Evolutionary conservation across 345 rosid species (phyloP).

Genomic region (Hypericum androsaemum): DNA sequence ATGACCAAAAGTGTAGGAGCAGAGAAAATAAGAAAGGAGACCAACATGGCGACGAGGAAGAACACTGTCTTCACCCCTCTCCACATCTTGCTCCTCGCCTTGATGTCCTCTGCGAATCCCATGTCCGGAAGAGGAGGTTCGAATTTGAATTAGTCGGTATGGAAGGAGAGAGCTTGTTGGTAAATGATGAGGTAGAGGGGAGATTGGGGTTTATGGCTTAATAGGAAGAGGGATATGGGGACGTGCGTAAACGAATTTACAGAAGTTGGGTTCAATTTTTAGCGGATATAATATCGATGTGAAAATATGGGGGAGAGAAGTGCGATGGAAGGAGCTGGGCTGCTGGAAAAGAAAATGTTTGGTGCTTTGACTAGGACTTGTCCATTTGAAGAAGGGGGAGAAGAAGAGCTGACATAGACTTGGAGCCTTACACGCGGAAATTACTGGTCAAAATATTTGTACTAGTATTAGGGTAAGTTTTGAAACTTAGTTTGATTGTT

Average conservation of each 20-base stretch:
- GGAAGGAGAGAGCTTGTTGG: no score
- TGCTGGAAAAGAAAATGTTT: not conserved
- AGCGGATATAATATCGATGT: no score
- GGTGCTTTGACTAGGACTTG: slow-evolving; percentile 29
- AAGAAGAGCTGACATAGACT: slow-evolving; percentile 10
- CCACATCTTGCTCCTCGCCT: slow-evolving; percentile 23
- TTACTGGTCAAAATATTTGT: slow-evolving; percentile 8
- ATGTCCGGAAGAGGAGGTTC: slow-evolving; percentile 13
- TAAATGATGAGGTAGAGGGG: no score
- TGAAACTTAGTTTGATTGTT: no score
- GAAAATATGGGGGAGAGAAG: not conserved
- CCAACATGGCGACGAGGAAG: slow-evolving; percentile 54
- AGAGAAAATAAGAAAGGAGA: slow-evolving; percentile 72
- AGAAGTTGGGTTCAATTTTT: no score
- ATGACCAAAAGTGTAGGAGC: slow-evolving; percentile 71
- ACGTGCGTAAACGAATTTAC: no score
- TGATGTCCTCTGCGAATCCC: slow-evolving; percentile 69
- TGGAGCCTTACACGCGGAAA: slow-evolving; percentile 9
- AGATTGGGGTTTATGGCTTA: no score
- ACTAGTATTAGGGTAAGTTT: no score
- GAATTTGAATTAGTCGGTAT: no score
- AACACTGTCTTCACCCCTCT: slow-evolving; percentile 66
- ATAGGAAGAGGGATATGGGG: no score
- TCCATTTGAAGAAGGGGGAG: not conserved
- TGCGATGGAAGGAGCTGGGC: slow-evolving; percentile 18